Evolutionary conservation across 768 basidiomycete genomes (phyloP), one percentile per base, ranked within the genome.

Genomic region (Lentinula sp.): DNA sequence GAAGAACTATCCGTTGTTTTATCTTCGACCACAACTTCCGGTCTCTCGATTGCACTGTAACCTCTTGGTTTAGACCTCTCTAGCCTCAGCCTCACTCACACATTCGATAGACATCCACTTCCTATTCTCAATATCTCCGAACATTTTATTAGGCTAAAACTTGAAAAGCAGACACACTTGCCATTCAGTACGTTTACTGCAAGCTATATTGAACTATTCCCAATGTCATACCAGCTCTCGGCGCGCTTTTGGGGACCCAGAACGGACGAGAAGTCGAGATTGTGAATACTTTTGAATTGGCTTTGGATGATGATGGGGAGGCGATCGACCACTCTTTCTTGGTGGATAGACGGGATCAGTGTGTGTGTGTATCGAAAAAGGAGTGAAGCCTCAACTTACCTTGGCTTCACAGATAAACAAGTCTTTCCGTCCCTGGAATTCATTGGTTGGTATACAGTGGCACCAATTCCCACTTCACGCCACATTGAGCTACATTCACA

Each of bases 371-470:
- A 15, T 49, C 35, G 1, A 15, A 7, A 48, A 32, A 6, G 13
- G 6, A 23, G 4, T 18, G 8, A 12, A 32, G 13, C 41, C 23
- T 52, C 52, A 8, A 55, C 39, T 46, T 52, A 55, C 60, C 20
- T 36, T 63, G 59, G 49, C 20, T 57, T 46, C 52, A 48, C 72
- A 98, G 96, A 95, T 80, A 96, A 96, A 73, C 95, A 97, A 75
- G 96, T 98, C 20, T 98, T 99, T 72, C 97, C 97, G 10, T 94
- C 95, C 0, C 81, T 98, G 37, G 97, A 98, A 70, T 88, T 99
- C 69, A 91, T 99, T 55, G 97, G 97, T 7, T 99, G 97, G 97
- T 99, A 99, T 74, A 91, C 91, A 0, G 87, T 95, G 48, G 88
- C 93, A 15, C 71, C 81, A n/a, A 76, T 78, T 10, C 93, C 93